Base-by-base conservation (phyloP, 176 grass and related monocot species). In the Aechmea fasciata region DNA sequence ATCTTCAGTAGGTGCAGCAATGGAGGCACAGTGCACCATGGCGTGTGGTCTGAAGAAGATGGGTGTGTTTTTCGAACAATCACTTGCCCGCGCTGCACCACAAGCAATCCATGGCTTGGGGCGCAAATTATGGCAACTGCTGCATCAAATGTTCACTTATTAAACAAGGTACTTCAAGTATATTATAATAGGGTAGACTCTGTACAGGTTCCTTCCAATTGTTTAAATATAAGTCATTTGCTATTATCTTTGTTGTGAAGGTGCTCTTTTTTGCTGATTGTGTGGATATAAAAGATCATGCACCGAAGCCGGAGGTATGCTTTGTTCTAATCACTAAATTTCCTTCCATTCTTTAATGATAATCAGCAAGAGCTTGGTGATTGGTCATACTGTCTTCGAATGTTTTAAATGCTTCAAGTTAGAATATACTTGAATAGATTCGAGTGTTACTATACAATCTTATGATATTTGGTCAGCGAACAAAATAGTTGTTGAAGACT, bases 51-150 rank as follows among this genome's bases (percentile, higher is more conserved):
- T 19, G 81, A 83, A 77, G 81, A 83, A 71, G 89, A 97, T 87
- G 88, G 93, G 48, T 92, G 89, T 50, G 89, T 97, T 17, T 97
- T 85, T 78, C 91, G 66, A 54, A 54, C 77, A 68, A 52, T 90
- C 33, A 75, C 23, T 13, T 97, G 93, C 28, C 81, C 75, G 51
- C 83, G 80, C 70, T 96, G 86, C 61, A 74, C 62, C 64, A 70
- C 65, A 50, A 57, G 76, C 73, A 87, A 74, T 23, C 11, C 47
- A 19, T 78, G 50, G 55, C 84, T 97, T 1, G 86, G 89, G 5
- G 76, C 76, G 65, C 93, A 90, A 79, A 79, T 97, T 72, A 63
- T 97, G 76, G 93, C 93, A 77, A 79, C 86, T 63, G 84, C 92
- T 69, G 71, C 69, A 24, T 76, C 74, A 71, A 97, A 97, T 79